phyloP scores from a whole-genome alignment of 768 basidiomycete genomes.

The Agrocybe praecox region DNA sequence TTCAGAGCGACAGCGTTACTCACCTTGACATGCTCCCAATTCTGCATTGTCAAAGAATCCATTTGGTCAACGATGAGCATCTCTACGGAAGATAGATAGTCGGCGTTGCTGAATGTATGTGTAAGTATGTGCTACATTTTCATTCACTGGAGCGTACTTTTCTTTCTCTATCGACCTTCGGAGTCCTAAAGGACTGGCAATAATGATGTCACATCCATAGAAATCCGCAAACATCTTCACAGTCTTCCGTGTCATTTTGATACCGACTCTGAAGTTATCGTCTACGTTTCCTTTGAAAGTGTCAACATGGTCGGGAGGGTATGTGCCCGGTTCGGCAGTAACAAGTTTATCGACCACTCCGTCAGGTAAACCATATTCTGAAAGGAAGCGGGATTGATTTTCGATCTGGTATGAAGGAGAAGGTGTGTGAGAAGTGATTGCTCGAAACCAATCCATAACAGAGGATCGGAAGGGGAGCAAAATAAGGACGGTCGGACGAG shows the following conservation, averaged over 20 bases:
- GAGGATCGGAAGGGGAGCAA: slow-evolving; percentile 93
- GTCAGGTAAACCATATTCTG: slow-evolving; percentile 82
- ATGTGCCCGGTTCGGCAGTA: slow-evolving; percentile 70
- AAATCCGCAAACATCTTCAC: slow-evolving; percentile 92
- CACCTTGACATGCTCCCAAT: slow-evolving; percentile 98
- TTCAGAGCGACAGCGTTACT: slow-evolving; percentile 10
- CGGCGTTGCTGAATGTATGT: slow-evolving; percentile 69
- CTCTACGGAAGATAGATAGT: slow-evolving; percentile 94
- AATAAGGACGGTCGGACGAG: slow-evolving; percentile 90
- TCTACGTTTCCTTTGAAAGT: slow-evolving; percentile 97
- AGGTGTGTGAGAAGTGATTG: slow-evolving; percentile 77
- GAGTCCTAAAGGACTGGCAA: slow-evolving; percentile 93
- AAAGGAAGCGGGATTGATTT: slow-evolving; percentile 79
- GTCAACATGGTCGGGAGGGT: slow-evolving; percentile 88
- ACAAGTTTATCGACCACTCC: slow-evolving; percentile 82
- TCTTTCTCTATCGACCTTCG: slow-evolving; percentile 94
- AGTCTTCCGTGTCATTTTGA: slow-evolving; percentile 91
- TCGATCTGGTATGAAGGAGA: slow-evolving; percentile 80
- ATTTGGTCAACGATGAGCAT: slow-evolving; percentile 89
- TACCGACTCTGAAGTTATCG: slow-evolving; percentile 89
- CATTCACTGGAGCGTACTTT: slow-evolving; percentile 77
- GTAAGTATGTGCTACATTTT: no score
- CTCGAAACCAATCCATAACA: slow-evolving; percentile 81
- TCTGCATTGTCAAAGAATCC: slow-evolving; percentile 96
- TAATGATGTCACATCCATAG: slow-evolving; percentile 86